These are phyloP conservation scores for Senna tora DNA, from an alignment of 306 rosid species.

Conservation along the genomic window DNA sequence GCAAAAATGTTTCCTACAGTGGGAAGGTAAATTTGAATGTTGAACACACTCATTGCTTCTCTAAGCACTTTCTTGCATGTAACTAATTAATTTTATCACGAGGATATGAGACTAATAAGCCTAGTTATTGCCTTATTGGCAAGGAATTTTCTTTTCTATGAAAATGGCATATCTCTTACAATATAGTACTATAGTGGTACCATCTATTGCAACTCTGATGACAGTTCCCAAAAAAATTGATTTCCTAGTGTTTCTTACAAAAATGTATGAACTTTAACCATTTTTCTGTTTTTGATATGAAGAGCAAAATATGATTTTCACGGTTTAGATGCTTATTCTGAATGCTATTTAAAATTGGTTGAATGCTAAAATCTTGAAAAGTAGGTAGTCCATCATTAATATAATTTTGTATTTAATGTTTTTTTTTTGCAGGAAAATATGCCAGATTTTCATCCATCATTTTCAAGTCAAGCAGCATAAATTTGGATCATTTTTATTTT, in stretches of 20 bases:
- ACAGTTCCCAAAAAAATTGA: neutral
- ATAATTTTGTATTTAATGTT: too few species aligned
- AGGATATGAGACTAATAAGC: neutral
- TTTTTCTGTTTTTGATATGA: conserved; percentile 16
- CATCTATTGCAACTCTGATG: conserved; percentile 21
- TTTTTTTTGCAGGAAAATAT: too few species aligned
- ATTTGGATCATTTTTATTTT: too few species aligned
- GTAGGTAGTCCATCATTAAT: too few species aligned
- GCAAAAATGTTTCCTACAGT: conserved; percentile 91
- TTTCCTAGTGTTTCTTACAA: neutral
- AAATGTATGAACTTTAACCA: neutral
- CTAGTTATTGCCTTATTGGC: conserved; percentile 1
- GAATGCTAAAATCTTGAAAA: too few species aligned
- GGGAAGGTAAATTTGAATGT: conserved; percentile 68
- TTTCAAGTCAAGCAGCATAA: too few species aligned
- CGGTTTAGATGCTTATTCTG: conserved; percentile 18
- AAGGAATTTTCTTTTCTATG: conserved; percentile 1
- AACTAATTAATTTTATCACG: conserved; percentile 17
- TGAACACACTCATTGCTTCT: conserved; percentile 10
- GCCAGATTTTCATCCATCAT: too few species aligned
- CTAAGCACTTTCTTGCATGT: conserved; percentile 25
- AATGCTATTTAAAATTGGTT: conserved; percentile 11
- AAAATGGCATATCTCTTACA: conserved; percentile 11
- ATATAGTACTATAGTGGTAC: conserved; percentile 1
- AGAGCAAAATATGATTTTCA: conserved; percentile 21